These are phyloP conservation scores for Xylaria sp. DNA, from an alignment of 2,329 filamentous ascomycete genomes.

Conservation along the genomic window DNA sequence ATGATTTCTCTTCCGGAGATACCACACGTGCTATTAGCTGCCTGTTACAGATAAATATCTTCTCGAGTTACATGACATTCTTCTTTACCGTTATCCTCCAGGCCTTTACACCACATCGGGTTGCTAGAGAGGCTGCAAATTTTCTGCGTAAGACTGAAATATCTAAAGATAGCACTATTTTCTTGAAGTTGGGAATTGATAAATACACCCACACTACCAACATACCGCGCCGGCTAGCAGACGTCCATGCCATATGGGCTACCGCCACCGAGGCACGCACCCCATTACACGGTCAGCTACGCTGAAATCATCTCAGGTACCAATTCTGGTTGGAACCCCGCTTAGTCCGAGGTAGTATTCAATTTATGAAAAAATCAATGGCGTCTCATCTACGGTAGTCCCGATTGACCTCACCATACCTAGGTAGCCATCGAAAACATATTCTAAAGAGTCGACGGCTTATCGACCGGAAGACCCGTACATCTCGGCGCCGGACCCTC, in stretches of 20 bases:
- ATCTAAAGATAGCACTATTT: neutral
- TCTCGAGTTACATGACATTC: slow-evolving; percentile 19
- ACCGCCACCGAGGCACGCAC: slow-evolving; percentile 10
- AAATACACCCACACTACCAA: neutral
- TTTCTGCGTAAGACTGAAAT: neutral
- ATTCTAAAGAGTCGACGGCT: neutral
- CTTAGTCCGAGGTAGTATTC: neutral
- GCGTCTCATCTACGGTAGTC: neutral
- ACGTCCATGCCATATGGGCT: slow-evolving; percentile 1
- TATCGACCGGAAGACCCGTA: neutral
- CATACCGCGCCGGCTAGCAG: neutral
- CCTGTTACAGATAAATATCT: slow-evolving; percentile 14
- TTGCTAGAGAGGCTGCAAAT: neutral
- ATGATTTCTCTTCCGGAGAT: slow-evolving; percentile 47
- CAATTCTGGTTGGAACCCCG: slow-evolving; percentile 11
- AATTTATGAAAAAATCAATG: too few species aligned
- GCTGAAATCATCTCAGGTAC: slow-evolving; percentile 1
- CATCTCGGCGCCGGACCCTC: neutral
- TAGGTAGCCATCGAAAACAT: neutral
- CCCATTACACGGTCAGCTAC: slow-evolving; percentile 1
- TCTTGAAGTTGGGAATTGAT: neutral
- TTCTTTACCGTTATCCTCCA: slow-evolving; percentile 8
- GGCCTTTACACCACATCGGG: slow-evolving; percentile 1
- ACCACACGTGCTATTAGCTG: slow-evolving; percentile 18
- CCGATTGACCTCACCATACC: neutral